Evolutionary conservation across 495 filamentous ascomycete genomes (phyloP).

Genomic region (Penicillium lividum): DNA sequence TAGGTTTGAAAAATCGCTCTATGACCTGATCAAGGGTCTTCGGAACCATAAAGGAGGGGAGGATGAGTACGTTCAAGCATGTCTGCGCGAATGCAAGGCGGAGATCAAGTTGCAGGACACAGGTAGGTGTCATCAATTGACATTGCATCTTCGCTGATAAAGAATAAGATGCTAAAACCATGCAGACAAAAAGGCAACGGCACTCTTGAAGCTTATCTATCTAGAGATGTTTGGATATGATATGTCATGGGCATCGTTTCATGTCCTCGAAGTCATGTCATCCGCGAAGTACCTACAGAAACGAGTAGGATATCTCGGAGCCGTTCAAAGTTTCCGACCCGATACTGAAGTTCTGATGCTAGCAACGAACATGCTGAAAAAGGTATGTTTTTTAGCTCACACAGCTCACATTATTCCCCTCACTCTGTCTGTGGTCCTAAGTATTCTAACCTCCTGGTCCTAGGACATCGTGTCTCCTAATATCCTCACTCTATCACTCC

Average conservation of each 20-base stretch:
- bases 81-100: conserved; percentile 87
- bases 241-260: conserved; percentile 99
- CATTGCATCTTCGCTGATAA: background rate
- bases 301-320: conserved; percentile 91
- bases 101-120: conserved; percentile 91
- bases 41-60: conserved; percentile 92
- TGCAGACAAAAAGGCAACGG: conserved; percentile 90
- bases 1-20: conserved; percentile 98
- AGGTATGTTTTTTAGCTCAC: conserved; percentile 51
- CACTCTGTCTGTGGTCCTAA: background rate
- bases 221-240: conserved; percentile 99
- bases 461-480: conserved; percentile 79
- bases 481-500: conserved; percentile 75
- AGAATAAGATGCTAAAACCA: conserved; percentile 24
- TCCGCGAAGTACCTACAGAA: conserved; percentile 92
- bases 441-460: conserved; percentile 10
- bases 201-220: conserved; percentile 91
- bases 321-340: conserved; percentile 90
- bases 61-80: conserved; percentile 87
- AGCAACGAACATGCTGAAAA: conserved; percentile 94
- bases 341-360: conserved; percentile 98
- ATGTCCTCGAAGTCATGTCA: conserved; percentile 98
- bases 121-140: conserved; percentile 51
- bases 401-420: background rate
- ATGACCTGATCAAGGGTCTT: conserved; percentile 96